Conservation (phyloP, 2,329 filamentous ascomycete genomes). For the Talaromyces verruculosus region DNA sequence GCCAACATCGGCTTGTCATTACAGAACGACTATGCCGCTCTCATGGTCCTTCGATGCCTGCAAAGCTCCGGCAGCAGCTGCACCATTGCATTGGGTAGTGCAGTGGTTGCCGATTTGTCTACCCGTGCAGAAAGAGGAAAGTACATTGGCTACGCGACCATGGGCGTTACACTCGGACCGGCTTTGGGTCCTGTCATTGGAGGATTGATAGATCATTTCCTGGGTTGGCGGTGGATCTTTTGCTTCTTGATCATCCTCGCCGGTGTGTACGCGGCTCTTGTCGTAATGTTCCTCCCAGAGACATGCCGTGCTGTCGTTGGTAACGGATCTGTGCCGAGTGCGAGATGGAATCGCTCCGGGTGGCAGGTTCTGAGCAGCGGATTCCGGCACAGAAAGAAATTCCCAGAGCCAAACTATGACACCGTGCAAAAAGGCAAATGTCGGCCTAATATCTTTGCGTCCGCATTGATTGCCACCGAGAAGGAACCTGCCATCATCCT, state of each 20-base stretch:
- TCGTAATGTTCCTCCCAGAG: slow-evolving; percentile 39
- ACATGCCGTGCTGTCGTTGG: slow-evolving; percentile 40
- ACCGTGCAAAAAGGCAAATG: slow-evolving; percentile 5
- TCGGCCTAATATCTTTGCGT: slow-evolving; percentile 23
- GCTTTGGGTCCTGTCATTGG: slow-evolving; percentile 39
- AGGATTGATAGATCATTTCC: slow-evolving; percentile 36
- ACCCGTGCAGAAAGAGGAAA: slow-evolving; percentile 40
- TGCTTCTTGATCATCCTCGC: slow-evolving; percentile 53
- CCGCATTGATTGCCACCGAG: slow-evolving; percentile 30
- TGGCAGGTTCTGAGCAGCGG: neutral
- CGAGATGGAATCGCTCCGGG: slow-evolving; percentile 14
- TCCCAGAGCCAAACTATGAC: neutral
- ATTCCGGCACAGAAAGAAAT: neutral
- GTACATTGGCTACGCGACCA: slow-evolving; percentile 42
- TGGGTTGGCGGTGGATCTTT: slow-evolving; percentile 44
- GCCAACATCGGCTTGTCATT: slow-evolving; percentile 43
- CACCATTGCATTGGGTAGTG: slow-evolving; percentile 42
- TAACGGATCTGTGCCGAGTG: slow-evolving; percentile 36
- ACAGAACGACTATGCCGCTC: slow-evolving; percentile 34
- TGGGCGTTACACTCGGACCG: slow-evolving; percentile 36
- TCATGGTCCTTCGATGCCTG: slow-evolving; percentile 39
- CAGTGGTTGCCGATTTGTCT: slow-evolving; percentile 41
- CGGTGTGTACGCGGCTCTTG: slow-evolving; percentile 35
- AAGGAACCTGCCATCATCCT: slow-evolving; percentile 14
- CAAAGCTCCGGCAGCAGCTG: slow-evolving; percentile 41